A percentile compares a stretch with the other conserved stretches of the same genome.
These are phyloP conservation scores for Astraeus odoratus DNA, from an alignment of 768 basidiomycete species.

Conservation along the genomic window DNA sequence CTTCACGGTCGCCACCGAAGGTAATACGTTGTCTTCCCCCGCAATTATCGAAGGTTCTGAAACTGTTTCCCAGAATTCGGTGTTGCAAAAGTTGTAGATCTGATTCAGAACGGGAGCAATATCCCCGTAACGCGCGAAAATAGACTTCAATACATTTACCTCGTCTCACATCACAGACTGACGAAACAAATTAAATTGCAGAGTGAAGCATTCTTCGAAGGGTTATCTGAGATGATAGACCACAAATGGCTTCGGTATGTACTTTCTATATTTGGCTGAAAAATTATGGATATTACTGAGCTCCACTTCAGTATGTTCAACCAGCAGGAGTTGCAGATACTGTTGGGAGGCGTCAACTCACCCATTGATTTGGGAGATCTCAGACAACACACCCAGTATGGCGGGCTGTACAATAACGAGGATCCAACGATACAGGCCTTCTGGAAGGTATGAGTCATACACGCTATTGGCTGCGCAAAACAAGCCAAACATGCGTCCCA, in stretches of 20 bases:
- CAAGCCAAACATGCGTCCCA: background rate
- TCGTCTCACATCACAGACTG: constrained; percentile 82
- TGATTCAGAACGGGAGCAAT: constrained; percentile 77
- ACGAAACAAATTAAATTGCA: constrained; percentile 84
- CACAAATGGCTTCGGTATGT: constrained; percentile 75
- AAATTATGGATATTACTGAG: constrained; percentile 5
- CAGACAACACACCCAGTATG: constrained; percentile 69
- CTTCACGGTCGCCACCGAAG: constrained; percentile 83
- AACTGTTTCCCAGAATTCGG: constrained; percentile 61
- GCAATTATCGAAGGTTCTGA: background rate
- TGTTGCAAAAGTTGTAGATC: constrained; percentile 63
- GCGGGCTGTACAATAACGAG: constrained; percentile 66
- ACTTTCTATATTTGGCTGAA: background rate
- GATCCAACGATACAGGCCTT: constrained; percentile 71
- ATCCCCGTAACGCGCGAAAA: constrained; percentile 86
- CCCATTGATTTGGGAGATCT: constrained; percentile 84
- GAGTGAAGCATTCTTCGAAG: constrained; percentile 84
- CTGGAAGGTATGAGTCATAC: constrained; percentile 60
- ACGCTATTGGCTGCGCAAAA: background rate
- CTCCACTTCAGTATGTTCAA: constrained; percentile 78
- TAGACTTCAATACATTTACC: constrained; percentile 80
- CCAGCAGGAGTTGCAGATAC: constrained; percentile 88
- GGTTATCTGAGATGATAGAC: constrained; percentile 88
- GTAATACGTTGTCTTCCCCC: constrained; percentile 30
- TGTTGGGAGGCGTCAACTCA: constrained; percentile 83